Evolutionary conservation across 2,329 filamentous ascomycete genomes (phyloP), one percentile per base, ranked within the genome.

Genomic region (Aspergillus piperis): DNA sequence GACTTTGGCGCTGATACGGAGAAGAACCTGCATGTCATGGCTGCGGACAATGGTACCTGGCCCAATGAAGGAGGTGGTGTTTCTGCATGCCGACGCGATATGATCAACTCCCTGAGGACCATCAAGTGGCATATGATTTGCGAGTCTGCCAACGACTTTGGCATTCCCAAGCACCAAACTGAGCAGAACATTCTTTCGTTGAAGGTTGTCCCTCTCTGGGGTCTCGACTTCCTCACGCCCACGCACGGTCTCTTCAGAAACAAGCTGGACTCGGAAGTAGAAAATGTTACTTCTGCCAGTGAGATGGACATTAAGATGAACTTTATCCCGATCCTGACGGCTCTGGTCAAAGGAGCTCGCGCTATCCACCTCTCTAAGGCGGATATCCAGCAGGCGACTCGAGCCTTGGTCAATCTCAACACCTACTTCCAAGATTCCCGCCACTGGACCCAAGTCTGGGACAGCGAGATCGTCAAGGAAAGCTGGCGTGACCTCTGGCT

Each of bases 121-220:
- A 82, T 85, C 63, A 80, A 82, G 58, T 83, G 82, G 74, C 82
- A 85, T 64, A 82, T 84, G 64, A 73, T 85, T 47, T 82, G 81
- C 52, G 83, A 85, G 71, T 81, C 81, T 5, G 82, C 82, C 8
- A 84, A 83, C 64, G 83, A 85, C 61, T 85, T 80, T 62, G 83
- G 83, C 30, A 77, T 84, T 19, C 83, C 83, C 5, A 80, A 83
- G 17, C 83, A 83, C 69, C 83, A 85, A 68, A 81, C 83, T 0
- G 83, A 85, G 70, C 78, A 78, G 65, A 84, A 84, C 59, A 78
- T 85, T 8, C 81, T 83, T 66, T 84, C 82, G 0, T 69, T 85
- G 59, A 84, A 83, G 64, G 73, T 84, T 17, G 73, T 85, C 38
- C 82, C 83, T 3, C 76, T 85, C 1, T 85, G 83, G 83, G 83